phyloP scores from a whole-genome alignment of 2,329 filamentous ascomycete species.

The Pseudonectria buxi region DNA sequence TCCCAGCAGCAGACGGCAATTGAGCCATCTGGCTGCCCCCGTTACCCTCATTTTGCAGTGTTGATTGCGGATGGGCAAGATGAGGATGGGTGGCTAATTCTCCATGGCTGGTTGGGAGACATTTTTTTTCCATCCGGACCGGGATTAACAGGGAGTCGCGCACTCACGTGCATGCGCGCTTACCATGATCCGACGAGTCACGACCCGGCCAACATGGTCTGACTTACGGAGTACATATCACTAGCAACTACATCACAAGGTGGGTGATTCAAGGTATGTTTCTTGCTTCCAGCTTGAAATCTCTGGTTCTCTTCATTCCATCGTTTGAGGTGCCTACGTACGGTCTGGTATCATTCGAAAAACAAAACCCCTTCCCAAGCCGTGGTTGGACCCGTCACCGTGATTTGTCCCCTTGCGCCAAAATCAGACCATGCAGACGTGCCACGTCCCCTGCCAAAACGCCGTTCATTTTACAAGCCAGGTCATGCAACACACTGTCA shows the following conservation, averaged over 20 bases:
- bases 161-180: slow-evolving; percentile 14
- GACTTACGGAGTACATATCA: no score
- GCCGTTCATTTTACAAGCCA: not conserved
- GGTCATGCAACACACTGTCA: not conserved
- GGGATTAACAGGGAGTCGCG: slow-evolving; percentile 17
- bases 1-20: slow-evolving; percentile 30
- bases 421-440: no score
- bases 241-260: no score
- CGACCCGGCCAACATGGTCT: no score
- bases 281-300: no score
- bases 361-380: no score
- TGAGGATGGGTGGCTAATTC: slow-evolving; percentile 22
- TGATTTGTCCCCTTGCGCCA: not conserved
- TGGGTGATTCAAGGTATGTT: no score
- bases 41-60: slow-evolving; percentile 33
- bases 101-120: slow-evolving; percentile 18
- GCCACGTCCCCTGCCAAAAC: no score
- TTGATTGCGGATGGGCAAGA: slow-evolving; percentile 15
- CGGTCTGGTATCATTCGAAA: no score
- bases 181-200: not conserved
- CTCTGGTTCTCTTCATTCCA: no score
- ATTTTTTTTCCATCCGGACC: slow-evolving; percentile 21
- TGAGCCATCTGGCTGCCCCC: slow-evolving; percentile 35
- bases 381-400: no score
- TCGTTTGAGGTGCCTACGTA: no score